These are phyloP conservation scores for Abelmoschus esculentus DNA, from an alignment of 345 rosid genomes.

Conservation along the genomic window DNA sequence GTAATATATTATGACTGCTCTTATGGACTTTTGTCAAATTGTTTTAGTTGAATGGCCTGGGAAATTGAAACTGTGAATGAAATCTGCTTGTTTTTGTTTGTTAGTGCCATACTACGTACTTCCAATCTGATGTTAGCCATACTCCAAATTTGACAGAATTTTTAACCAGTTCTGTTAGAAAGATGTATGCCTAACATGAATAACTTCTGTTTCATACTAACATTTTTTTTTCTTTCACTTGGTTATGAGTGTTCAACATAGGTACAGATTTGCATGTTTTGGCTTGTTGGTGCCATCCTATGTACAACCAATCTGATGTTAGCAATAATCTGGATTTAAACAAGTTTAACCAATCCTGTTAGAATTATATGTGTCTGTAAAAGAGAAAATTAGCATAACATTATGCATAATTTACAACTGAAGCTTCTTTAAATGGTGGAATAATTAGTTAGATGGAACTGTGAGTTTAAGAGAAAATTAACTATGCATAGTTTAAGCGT, in stretches of 20 bases:
- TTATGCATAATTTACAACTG: not conserved
- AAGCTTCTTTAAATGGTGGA: not conserved
- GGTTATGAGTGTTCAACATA: not conserved
- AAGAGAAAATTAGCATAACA: not conserved
- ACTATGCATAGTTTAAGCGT: not conserved
- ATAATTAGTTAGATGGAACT: not conserved
- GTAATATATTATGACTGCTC: not conserved
- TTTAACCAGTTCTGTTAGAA: not conserved
- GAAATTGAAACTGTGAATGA: not conserved
- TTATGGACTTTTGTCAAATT: not conserved
- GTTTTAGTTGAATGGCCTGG: not conserved
- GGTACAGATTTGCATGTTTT: not conserved
- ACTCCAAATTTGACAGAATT: not conserved
- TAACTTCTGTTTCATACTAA: not conserved
- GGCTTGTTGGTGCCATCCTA: not conserved
- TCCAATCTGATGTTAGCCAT: not conserved
- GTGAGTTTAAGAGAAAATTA: not conserved
- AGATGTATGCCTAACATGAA: not conserved
- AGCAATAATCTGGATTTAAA: not conserved
- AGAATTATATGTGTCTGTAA: not conserved
- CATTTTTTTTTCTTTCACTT: not conserved
- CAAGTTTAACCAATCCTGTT: not conserved
- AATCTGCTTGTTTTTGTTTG: conserved; percentile 2
- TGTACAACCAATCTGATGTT: not conserved
- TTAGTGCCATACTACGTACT: not conserved